A percentile compares a stretch with the other conserved stretches of the same genome.
These are phyloP conservation scores for Leptodermis oblonga DNA, from an alignment of 257 asterid species.

Conservation along the genomic window DNA sequence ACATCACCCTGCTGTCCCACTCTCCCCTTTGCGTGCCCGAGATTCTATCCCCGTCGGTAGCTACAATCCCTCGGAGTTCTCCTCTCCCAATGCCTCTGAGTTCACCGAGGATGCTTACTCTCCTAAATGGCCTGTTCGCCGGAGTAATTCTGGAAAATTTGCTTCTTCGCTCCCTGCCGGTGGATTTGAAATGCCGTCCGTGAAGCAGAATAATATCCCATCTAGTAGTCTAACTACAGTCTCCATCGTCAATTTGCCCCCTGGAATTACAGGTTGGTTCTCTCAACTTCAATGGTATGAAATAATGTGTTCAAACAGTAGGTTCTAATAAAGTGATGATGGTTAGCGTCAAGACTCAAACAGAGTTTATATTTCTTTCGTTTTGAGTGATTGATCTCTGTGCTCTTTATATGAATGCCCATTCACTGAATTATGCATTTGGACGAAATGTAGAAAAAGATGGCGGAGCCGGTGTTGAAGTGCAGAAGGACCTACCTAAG, in stretches of 20 bases:
- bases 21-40: conserved; percentile 47
- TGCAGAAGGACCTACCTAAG: conserved; percentile 36
- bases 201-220: conserved; percentile 38
- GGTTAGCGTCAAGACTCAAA: neutral
- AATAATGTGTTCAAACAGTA: conserved; percentile 6
- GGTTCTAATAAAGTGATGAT: too few relatives aligned
- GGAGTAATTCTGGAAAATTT: conserved; percentile 51
- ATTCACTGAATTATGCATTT: conserved; percentile 2
- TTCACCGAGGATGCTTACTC: conserved; percentile 46
- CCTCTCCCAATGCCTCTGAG: conserved; percentile 49
- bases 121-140: conserved; percentile 31
- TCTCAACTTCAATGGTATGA: neutral
- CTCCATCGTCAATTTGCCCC: conserved; percentile 33
- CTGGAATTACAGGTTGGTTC: conserved; percentile 35
- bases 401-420: neutral
- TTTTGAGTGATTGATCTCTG: neutral
- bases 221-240: conserved; percentile 36
- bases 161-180: conserved; percentile 66
- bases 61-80: conserved; percentile 70
- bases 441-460: conserved; percentile 36
- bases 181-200: conserved; percentile 44
- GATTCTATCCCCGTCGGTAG: conserved; percentile 64
- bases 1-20: conserved; percentile 35
- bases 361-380: neutral
- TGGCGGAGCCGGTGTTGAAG: conserved; percentile 42